phyloP scores from a whole-genome alignment of 140 eudicot genomes.

The Artemisia princeps region DNA sequence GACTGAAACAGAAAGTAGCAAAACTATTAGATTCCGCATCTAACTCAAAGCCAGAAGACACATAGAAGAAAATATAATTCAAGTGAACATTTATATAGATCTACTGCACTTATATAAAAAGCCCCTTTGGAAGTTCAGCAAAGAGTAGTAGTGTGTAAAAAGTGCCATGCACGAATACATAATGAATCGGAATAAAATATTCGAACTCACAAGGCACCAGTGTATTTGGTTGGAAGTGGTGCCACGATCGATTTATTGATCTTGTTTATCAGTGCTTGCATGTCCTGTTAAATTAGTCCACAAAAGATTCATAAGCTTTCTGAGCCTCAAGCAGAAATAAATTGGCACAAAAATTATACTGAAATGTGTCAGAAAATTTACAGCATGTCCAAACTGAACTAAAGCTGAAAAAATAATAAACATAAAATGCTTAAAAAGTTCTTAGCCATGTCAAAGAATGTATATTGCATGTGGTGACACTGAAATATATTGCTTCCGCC shows the following conservation, averaged over 20 bases:
- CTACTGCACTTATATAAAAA: background rate
- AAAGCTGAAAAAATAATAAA: constrained; percentile 4
- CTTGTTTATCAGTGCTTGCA: constrained; percentile 93
- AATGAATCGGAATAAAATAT: constrained; percentile 5
- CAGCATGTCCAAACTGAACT: background rate
- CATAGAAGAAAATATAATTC: background rate
- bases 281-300: constrained; percentile 53
- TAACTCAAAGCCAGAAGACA: constrained; percentile 1
- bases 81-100: background rate
- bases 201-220: constrained; percentile 72
- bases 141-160: constrained; percentile 3
- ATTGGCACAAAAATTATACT: background rate
- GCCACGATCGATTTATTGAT: constrained; percentile 86
- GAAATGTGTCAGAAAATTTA: background rate
- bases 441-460: constrained; percentile 2
- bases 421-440: background rate
- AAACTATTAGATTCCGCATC: constrained; percentile 20
- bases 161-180: constrained; percentile 3
- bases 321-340: background rate
- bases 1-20: constrained; percentile 44
- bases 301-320: constrained; percentile 13
- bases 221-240: constrained; percentile 81
- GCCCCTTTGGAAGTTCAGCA: background rate
- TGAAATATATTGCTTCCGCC: background rate
- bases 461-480: background rate